A percentile compares a stretch with the other conserved stretches of the same genome.
These are phyloP conservation scores for Fusarium subglutinans DNA, from an alignment of 2,329 filamentous ascomycete genomes.

Conservation along the genomic window DNA sequence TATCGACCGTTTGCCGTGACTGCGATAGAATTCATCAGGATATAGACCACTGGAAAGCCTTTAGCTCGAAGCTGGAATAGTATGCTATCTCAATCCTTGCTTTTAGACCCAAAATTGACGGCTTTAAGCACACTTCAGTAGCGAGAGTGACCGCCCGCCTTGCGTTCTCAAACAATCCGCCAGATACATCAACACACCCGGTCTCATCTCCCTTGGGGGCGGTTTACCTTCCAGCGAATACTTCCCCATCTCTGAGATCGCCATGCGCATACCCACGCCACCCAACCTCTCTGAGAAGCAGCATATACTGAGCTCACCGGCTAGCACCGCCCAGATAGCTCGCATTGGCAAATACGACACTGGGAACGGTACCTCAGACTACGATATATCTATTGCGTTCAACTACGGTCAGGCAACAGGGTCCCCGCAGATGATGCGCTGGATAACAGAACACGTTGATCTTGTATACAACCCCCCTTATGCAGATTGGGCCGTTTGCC, in stretches of 20 bases:
- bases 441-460: background rate
- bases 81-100: background rate
- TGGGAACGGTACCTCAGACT: background rate
- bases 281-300: background rate
- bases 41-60: background rate
- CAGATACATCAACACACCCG: background rate
- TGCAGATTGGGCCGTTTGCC: background rate
- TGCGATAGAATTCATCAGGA: background rate
- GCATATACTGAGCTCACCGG: too few species aligned
- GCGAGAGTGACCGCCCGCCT: background rate
- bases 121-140: background rate
- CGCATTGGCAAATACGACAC: background rate
- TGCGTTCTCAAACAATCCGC: background rate
- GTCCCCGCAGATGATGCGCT: background rate
- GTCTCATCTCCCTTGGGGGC: background rate
- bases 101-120: background rate
- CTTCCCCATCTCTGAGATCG: background rate
- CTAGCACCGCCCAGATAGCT: background rate
- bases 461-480: background rate
- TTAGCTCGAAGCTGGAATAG: rapidly evolving
- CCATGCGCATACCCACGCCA: background rate
- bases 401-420: background rate
- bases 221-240: background rate
- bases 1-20: rapidly evolving
- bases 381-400: background rate